Conservation (phyloP, 176 grass and related monocot genomes). For the Oryza australiensis region DNA sequence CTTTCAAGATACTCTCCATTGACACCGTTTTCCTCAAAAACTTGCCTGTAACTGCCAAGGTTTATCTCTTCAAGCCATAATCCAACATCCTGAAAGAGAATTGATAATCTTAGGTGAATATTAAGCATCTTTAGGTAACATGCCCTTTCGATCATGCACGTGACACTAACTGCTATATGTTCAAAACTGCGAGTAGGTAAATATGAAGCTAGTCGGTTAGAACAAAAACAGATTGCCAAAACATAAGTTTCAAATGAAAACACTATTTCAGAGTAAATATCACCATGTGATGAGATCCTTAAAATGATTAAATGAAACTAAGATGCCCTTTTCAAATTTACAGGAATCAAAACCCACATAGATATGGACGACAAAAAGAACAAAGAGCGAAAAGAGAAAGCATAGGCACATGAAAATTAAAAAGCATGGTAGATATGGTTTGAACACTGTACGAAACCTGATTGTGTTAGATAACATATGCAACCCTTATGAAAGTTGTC, state of each 20-base stretch:
- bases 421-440: neutral
- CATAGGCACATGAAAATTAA: neutral
- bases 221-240: neutral
- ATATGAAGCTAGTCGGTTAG: neutral
- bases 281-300: neutral
- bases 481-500: neutral
- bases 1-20: constrained; percentile 96
- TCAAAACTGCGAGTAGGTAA: neutral
- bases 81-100: constrained; percentile 89
- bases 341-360: neutral
- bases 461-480: neutral
- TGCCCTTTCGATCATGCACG: neutral
- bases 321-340: constrained; percentile 5
- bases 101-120: constrained; percentile 23
- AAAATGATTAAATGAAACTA: constrained; percentile 7
- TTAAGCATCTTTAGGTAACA: neutral
- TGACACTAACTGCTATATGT: neutral
- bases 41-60: constrained; percentile 84
- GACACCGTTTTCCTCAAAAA: constrained; percentile 90
- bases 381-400: neutral
- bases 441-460: neutral
- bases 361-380: neutral
- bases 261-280: constrained; percentile 10
- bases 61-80: constrained; percentile 99
- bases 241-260: neutral